Base-by-base conservation (phyloP, 805 yeast genomes). In the Aciculoconidium aculeatum region DNA sequence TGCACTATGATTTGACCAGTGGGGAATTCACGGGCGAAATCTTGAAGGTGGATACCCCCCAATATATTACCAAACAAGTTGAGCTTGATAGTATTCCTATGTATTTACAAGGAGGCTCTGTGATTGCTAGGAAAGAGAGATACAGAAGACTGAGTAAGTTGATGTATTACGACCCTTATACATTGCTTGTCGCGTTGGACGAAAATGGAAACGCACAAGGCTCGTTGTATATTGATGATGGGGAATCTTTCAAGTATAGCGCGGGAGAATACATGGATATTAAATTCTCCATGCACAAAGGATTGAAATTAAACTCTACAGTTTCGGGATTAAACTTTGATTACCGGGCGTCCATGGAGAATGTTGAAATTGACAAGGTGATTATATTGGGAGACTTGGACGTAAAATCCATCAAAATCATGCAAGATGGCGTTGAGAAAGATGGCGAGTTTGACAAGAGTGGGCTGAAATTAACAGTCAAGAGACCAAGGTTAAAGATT, bases 101-200 rank as follows among this genome's bases (percentile, higher is more conserved):
- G 25, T 70, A 71, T 17, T 54, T 81, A 11, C 75, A 77, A 45
- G 92, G 94, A n/a, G 97, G 97, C 0, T 68, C 77, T 18, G 71
- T 90, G 9, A 49, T 81, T 14, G 62, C 80, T 10, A 69, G 75
- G 20, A 80, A 79, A 37, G 82, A 77, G 28, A 71, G 94, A 40
- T 71, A 76, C 40, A 75, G 98, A 50, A 72, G 97, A 40, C 82
- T 95, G 0, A 58, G 94, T 3, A 75, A 68, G 47, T 58, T 83
- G 38, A 84, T 82, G 90, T 60, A 50, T 15, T 58, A 67, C 39
- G 97, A 88, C 50, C 95, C 96, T 4, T 85, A 77, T 50, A 81
- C 94, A 0, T 45, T 88, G 20, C 65, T 79, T 2, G 57, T 88
- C 23, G 84, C 83, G 0, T 64, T 78, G 7, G 65, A 64, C 32